These are phyloP conservation scores for Annona cherimola DNA, from an alignment of 164 flowering plant genomes.

Conservation along the genomic window DNA sequence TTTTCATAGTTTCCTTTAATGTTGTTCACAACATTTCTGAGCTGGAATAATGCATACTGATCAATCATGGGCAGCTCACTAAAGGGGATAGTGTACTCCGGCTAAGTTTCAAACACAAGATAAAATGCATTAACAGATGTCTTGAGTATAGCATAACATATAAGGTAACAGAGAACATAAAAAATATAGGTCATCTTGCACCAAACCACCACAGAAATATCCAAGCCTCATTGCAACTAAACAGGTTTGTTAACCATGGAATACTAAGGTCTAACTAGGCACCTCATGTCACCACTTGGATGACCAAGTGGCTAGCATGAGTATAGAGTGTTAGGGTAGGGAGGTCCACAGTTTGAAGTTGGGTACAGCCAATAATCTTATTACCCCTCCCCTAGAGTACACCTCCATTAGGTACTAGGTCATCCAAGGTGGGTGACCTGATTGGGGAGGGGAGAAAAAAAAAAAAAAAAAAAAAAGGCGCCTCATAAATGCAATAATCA, in stretches of 20 bases:
- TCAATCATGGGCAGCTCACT: slow-evolving; percentile 74
- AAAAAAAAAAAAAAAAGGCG: too few species aligned
- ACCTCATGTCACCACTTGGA: too few species aligned
- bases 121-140: neutral
- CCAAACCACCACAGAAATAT: too few species aligned
- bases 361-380: too few species aligned
- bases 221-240: neutral
- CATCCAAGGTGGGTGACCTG: too few species aligned
- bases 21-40: slow-evolving; percentile 71
- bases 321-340: too few species aligned
- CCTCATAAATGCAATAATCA: neutral
- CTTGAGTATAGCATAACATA: neutral
- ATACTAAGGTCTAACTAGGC: neutral
- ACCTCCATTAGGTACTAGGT: too few species aligned
- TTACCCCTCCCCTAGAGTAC: too few species aligned
- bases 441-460: too few species aligned
- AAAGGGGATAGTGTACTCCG: slow-evolving; percentile 53
- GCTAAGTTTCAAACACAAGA: slow-evolving; percentile 34
- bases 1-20: slow-evolving; percentile 68
- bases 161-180: neutral
- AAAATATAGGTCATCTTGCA: too few species aligned
- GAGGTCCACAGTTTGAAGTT: too few species aligned
- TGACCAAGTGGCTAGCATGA: too few species aligned
- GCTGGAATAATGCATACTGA: slow-evolving; percentile 83
- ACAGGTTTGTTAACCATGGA: neutral